Base-by-base conservation (phyloP, 768 basidiomycete genomes). In the Podaxis mareebaensis region DNA sequence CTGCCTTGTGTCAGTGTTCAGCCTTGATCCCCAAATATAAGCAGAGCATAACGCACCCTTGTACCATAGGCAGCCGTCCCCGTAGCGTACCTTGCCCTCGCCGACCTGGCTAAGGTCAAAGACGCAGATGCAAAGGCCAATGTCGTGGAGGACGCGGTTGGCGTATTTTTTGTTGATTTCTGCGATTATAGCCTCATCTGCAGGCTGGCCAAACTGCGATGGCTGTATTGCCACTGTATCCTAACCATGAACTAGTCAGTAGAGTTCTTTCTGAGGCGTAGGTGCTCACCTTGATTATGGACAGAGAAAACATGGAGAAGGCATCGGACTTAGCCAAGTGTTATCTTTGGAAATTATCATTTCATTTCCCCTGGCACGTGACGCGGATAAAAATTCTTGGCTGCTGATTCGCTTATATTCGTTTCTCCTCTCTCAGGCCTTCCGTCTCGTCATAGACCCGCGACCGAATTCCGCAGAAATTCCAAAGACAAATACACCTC, bases 81-180 rank as follows among this genome's bases (percentile, higher is more conserved):
- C 96, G 69, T 96, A 97, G 39, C 95, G 83, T 4, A 99, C 89
- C 66, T 91, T 95, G 1, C 96, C 96, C 71, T 98, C 95, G 1
- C 93, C 90, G 1, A 88, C 91, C 66, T 93, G 85, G 0, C 88
- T 78, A 44, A 99, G 77, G 73, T 99, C 96, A 65, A 95, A 97
- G 0, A 95, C 85, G 64, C 89, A 93, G 58, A 99, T 84, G 66
- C 93, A 96, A 24, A 99, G 84, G 0, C 96, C 96, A 61, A 96
- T 89, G 61, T 95, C 91, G 69, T 95, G 92, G 17, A 98, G 77
- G 52, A 96, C 86, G 59, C 90, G 85, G 73, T 99, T 98, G 4
- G 96, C 92, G 67, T 96, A 99, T 76, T 97, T 97, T 73, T 92
- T 92, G 81, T 99, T 96, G 67, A 99, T 80, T 70, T 95, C 92